These are phyloP conservation scores for Albugo candida DNA, from an alignment of 352 stramenopile genomes.

Conservation along the genomic window DNA sequence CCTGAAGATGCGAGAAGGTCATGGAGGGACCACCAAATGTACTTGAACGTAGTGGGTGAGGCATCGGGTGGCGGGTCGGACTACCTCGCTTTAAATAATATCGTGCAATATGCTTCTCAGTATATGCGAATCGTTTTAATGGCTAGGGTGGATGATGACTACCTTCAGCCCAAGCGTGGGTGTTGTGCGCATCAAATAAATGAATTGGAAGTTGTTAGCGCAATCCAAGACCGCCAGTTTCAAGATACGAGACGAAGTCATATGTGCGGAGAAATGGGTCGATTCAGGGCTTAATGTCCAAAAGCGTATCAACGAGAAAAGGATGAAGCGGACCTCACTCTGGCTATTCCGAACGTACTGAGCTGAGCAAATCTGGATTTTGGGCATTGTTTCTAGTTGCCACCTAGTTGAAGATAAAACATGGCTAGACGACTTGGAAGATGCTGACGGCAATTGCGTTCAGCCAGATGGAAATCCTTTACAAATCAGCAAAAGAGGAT, in stretches of 20 bases:
- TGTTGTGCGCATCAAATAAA: not conserved
- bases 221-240: not conserved
- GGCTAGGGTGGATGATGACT: slow-evolving; percentile 1
- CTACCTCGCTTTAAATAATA: no score
- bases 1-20: no score
- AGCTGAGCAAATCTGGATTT: not conserved
- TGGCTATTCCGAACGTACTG: no score
- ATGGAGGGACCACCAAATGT: no score
- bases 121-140: no score
- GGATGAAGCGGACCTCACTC: no score
- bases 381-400: not conserved
- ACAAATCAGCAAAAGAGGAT: not conserved
- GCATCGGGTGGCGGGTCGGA: no score
- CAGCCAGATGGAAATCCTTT: not conserved
- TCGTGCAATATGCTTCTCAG: no score
- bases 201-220: not conserved
- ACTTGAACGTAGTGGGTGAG: no score
- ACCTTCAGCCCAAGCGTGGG: slow-evolving; percentile 1
- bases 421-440: not conserved
- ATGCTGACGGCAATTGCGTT: not conserved
- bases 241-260: not conserved
- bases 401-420: not conserved
- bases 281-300: not conserved
- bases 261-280: not conserved
- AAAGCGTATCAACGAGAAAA: not conserved